phyloP scores from a whole-genome alignment of 495 filamentous ascomycete species.

The Lineolata rhizophorae region DNA sequence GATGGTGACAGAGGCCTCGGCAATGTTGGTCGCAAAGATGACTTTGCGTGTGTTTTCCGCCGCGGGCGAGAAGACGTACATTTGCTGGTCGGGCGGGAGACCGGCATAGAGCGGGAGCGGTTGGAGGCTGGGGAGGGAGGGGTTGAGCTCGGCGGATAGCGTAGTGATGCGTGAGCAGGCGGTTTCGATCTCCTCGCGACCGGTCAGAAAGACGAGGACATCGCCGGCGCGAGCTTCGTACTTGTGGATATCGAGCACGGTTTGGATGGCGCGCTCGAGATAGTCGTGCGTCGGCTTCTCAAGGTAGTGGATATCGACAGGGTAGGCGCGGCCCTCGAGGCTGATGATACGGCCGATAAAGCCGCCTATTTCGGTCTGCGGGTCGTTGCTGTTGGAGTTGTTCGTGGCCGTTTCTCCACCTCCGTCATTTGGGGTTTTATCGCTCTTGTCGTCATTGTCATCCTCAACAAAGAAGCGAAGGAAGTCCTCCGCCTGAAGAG shows the following conservation, averaged over 20 bases:
- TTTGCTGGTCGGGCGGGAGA: constrained; percentile 19
- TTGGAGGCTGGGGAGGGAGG: constrained; percentile 8
- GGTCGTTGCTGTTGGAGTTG: too few relatives aligned
- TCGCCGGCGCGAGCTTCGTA: constrained; percentile 79
- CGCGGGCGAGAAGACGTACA: constrained; percentile 21
- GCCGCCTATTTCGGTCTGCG: too few relatives aligned
- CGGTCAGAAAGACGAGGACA: constrained; percentile 36
- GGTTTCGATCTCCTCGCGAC: constrained; percentile 21
- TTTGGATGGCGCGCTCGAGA: constrained; percentile 65
- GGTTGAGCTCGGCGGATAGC: constrained; percentile 9
- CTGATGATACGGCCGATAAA: constrained; percentile 55
- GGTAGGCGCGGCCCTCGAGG: constrained; percentile 76
- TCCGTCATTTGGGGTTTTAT: too few relatives aligned
- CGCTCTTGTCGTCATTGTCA: constrained; percentile 20
- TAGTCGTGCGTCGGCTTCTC: constrained; percentile 71
- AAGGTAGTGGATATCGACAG: constrained; percentile 74
- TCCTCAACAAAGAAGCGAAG: constrained; percentile 51
- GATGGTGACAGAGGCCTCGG: constrained; percentile 23
- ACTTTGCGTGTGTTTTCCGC: constrained; percentile 18
- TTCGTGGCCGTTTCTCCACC: constrained; percentile 18
- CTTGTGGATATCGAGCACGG: constrained; percentile 83
- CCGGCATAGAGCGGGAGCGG: constrained; percentile 20
- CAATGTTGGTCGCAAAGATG: constrained; percentile 21
- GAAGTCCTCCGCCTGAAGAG: constrained; percentile 79
- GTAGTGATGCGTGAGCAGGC: constrained; percentile 16